Percentiles rank a stretch among this genome's conserved stretches.
Conservation (phyloP, 176 grass and related monocot genomes). For the Lolium perenne region DNA sequence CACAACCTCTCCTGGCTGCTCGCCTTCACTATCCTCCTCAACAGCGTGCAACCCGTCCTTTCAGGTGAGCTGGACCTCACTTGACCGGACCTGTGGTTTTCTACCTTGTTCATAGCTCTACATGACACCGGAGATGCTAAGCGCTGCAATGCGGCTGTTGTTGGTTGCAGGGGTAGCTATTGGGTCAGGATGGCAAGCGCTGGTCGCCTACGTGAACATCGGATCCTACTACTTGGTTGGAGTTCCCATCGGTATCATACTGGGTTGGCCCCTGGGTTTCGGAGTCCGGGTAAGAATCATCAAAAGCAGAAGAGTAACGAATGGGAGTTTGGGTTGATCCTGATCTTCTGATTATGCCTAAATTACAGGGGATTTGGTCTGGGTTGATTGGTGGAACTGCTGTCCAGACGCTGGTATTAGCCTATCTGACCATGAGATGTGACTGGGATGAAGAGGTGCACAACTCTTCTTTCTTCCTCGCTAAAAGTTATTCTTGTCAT, state of each 20-base stretch:
- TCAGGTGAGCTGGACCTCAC: slow-evolving; percentile 9
- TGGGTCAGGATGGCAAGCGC: slow-evolving; percentile 63
- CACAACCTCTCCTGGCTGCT: slow-evolving; percentile 48
- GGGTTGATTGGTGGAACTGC: slow-evolving; percentile 65
- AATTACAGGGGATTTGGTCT: slow-evolving; percentile 69
- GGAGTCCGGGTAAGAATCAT: slow-evolving; percentile 53
- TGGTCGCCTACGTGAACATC: slow-evolving; percentile 70
- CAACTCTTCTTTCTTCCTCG: background rate
- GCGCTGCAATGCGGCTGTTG: no score
- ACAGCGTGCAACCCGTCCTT: slow-evolving; percentile 66
- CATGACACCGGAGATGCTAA: no score
- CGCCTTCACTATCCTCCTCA: slow-evolving; percentile 63
- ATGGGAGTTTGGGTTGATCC: background rate
- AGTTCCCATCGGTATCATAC: slow-evolving; percentile 49
- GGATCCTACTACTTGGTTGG: slow-evolving; percentile 68
- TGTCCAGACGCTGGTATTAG: slow-evolving; percentile 55
- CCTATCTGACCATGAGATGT: slow-evolving; percentile 50
- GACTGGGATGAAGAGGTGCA: slow-evolving; percentile 67
- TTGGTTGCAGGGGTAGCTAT: slow-evolving; percentile 59
- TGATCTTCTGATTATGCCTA: background rate
- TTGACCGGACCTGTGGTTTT: no score
- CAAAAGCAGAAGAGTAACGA: background rate
- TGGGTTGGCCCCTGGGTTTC: slow-evolving; percentile 52
- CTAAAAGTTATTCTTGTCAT: background rate
- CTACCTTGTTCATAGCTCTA: no score